Conservation (phyloP, 2,329 filamentous ascomycete species). For the Hymenoscyphus occultus region DNA sequence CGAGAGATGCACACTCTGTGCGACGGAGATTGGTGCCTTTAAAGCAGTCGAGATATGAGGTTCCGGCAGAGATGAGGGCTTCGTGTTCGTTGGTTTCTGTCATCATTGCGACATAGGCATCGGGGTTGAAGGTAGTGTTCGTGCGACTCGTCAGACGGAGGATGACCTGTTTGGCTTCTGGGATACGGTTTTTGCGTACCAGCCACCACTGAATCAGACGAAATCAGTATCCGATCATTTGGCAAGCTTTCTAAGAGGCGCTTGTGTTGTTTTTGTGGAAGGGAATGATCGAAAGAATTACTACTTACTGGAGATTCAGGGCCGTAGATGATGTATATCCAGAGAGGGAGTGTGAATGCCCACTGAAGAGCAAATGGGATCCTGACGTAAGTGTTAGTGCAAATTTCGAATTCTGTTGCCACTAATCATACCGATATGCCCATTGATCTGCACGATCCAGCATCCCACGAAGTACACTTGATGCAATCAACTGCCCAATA, state of each 20-base stretch:
- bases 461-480: conserved; percentile 45
- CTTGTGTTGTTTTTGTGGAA: background rate
- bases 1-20: conserved; percentile 54
- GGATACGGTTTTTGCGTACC: conserved; percentile 42
- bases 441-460: conserved; percentile 42
- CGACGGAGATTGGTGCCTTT: conserved; percentile 46
- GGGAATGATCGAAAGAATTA: background rate
- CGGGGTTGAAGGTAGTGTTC: conserved; percentile 24
- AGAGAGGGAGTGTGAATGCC: conserved; percentile 47
- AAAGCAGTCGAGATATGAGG: conserved; percentile 50
- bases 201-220: conserved; percentile 39
- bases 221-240: background rate
- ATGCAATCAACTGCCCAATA: conserved; percentile 47
- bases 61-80: conserved; percentile 41
- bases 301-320: conserved; percentile 43
- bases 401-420: background rate
- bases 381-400: conserved; percentile 20
- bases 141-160: conserved; percentile 40
- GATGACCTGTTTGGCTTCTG: conserved; percentile 45
- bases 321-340: conserved; percentile 44
- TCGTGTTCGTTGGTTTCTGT: conserved; percentile 55
- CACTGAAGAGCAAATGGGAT: conserved; percentile 49
- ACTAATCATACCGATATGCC: conserved; percentile 41
- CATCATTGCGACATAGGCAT: conserved; percentile 46
- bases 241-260: background rate